These are phyloP conservation scores for Mucor racemosus DNA, from an alignment of 371 early-diverging fungal genomes.

Conservation along the genomic window DNA sequence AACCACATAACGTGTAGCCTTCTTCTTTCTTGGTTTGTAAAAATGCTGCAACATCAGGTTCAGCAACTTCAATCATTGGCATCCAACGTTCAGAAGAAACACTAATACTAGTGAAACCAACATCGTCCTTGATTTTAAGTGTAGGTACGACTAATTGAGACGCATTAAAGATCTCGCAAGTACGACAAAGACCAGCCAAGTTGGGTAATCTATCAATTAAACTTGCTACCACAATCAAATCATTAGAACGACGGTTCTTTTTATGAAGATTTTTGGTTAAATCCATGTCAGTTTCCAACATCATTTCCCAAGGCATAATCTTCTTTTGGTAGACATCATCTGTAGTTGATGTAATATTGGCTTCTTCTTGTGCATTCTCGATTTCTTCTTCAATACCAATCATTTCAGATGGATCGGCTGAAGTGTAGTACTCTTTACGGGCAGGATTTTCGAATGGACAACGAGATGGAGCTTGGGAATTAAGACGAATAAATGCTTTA, in stretches of 20 bases:
- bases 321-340: constrained; percentile 61
- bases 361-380: constrained; percentile 4
- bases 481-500: constrained; percentile 41
- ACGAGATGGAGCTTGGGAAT: constrained; percentile 25
- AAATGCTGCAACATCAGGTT: constrained; percentile 46
- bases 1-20: constrained; percentile 65
- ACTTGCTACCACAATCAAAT: constrained; percentile 67
- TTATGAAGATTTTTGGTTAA: constrained; percentile 44
- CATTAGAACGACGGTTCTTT: constrained; percentile 51
- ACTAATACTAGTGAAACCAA: constrained; percentile 59
- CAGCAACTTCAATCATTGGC: constrained; percentile 62
- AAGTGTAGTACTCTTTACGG: constrained; percentile 29
- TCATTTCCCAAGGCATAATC: constrained; percentile 72
- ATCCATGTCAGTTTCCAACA: constrained; percentile 54
- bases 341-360: not conserved
- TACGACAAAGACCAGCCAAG: constrained; percentile 66
- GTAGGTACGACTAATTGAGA: constrained; percentile 50
- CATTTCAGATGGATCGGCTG: constrained; percentile 41
- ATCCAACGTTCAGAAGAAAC: constrained; percentile 65
- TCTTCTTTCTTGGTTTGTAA: constrained; percentile 54
- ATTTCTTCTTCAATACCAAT: constrained; percentile 17
- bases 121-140: constrained; percentile 56
- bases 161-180: constrained; percentile 73
- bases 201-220: constrained; percentile 66
- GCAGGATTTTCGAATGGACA: constrained; percentile 44